phyloP scores from a whole-genome alignment of 176 grass and related monocot species.

The Aegilops sharonensis region DNA sequence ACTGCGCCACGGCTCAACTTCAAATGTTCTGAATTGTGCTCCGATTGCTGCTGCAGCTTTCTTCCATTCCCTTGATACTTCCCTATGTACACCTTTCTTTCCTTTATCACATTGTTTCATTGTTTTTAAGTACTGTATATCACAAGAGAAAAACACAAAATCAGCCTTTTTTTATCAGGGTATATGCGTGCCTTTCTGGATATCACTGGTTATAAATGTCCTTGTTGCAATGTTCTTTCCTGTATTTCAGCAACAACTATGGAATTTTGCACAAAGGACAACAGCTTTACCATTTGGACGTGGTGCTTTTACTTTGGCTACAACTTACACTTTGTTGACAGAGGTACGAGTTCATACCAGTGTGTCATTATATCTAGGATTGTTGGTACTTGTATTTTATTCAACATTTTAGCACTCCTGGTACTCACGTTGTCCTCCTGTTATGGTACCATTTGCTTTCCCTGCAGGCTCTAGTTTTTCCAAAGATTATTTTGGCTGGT shows the following conservation, averaged over 20 bases:
- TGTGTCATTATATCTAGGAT: slow-evolving; percentile 28
- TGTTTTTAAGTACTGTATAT: slow-evolving; percentile 17
- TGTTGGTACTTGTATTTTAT: slow-evolving; percentile 29
- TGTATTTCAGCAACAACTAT: slow-evolving; percentile 82
- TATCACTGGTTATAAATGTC: slow-evolving; percentile 4
- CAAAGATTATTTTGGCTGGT: slow-evolving; percentile 93
- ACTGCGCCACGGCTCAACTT: not conserved
- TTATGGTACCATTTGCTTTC: slow-evolving; percentile 31
- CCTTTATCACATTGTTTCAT: not conserved
- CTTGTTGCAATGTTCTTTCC: slow-evolving; percentile 11
- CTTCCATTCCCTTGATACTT: not conserved
- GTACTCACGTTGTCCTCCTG: not conserved
- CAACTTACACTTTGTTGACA: slow-evolving; percentile 92
- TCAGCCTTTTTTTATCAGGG: slow-evolving; percentile 16
- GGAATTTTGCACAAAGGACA: slow-evolving; percentile 98
- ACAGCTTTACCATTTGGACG: slow-evolving; percentile 92
- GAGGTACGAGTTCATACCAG: slow-evolving; percentile 52
- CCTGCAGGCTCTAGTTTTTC: slow-evolving; percentile 75
- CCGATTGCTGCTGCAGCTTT: not conserved
- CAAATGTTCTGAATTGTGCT: not conserved
- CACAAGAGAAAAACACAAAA: not conserved
- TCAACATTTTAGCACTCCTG: not conserved
- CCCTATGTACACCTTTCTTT: slow-evolving; percentile 7
- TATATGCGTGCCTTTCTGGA: not conserved
- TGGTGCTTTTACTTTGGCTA: slow-evolving; percentile 92